These are phyloP conservation scores for Sphenostylis stenocarpa DNA, from an alignment of 306 rosid species.

Conservation along the genomic window DNA sequence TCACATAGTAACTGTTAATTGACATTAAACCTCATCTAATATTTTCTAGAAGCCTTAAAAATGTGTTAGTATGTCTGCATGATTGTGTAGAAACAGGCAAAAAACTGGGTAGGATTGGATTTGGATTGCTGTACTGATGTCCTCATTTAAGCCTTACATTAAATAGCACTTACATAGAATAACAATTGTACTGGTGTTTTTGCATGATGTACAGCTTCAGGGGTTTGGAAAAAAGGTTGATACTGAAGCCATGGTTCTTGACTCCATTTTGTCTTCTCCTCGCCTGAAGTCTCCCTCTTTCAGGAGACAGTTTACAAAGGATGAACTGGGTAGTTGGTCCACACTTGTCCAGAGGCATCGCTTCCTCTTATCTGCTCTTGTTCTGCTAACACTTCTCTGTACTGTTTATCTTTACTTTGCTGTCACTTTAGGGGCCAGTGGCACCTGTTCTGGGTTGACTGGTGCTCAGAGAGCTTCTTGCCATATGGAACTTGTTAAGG, in stretches of 20 bases:
- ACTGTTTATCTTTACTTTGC: constrained; percentile 89
- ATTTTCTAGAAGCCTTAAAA: background rate
- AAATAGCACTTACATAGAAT: background rate
- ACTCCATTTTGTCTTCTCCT: constrained; percentile 75
- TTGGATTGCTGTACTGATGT: background rate
- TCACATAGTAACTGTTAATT: background rate
- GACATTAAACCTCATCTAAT: background rate
- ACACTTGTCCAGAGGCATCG: constrained; percentile 77
- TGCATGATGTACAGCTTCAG: constrained; percentile 42
- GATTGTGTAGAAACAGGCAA: constrained; percentile 12
- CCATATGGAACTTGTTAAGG: constrained; percentile 68
- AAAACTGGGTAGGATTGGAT: background rate
- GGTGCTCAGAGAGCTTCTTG: constrained; percentile 68
- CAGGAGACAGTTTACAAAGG: constrained; percentile 60
- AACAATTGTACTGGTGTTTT: constrained; percentile 18
- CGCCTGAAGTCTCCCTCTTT: constrained; percentile 63
- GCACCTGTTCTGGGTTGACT: constrained; percentile 59
- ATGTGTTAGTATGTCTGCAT: background rate
- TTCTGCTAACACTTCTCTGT: constrained; percentile 66
- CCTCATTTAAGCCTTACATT: background rate
- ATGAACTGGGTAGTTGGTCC: constrained; percentile 81
- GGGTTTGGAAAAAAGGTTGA: constrained; percentile 46
- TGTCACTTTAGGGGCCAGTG: constrained; percentile 63
- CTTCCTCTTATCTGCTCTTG: constrained; percentile 74
- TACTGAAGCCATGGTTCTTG: constrained; percentile 69